Percentiles rank a stretch among this genome's conserved stretches.
These are phyloP conservation scores for Musa itinerans DNA, from an alignment of 176 grass and related monocot genomes.

Conservation along the genomic window DNA sequence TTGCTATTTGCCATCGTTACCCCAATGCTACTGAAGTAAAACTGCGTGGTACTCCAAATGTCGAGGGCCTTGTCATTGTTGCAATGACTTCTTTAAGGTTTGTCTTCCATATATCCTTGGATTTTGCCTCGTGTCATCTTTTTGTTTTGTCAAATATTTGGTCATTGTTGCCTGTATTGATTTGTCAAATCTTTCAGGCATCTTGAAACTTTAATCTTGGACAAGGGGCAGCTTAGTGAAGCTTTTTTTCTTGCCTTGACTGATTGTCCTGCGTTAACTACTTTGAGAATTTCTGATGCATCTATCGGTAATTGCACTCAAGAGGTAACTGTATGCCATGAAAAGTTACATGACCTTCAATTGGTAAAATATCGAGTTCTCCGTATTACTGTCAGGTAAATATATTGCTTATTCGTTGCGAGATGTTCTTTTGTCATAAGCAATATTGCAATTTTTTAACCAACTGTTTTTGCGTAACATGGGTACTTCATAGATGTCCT, in stretches of 20 bases:
- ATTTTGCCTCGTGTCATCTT: background rate
- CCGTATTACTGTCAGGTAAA: conserved; percentile 83
- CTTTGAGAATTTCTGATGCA: conserved; percentile 65
- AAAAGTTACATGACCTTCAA: conserved; percentile 57
- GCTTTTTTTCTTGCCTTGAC: conserved; percentile 59
- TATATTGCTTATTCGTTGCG: conserved; percentile 1
- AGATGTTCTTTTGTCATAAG: conserved; percentile 7
- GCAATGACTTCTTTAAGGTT: conserved; percentile 63
- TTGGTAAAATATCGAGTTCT: conserved; percentile 69
- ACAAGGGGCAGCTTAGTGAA: conserved; percentile 61
- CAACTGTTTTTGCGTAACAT: conserved; percentile 20
- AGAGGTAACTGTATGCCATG: conserved; percentile 75
- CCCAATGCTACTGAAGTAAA: conserved; percentile 61
- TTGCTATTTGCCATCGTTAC: conserved; percentile 60
- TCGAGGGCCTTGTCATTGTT: conserved; percentile 57
- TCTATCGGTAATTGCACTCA: conserved; percentile 59
- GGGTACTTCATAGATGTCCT: conserved; percentile 47
- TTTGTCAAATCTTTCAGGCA: conserved; percentile 32
- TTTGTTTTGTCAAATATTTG: background rate
- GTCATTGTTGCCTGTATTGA: background rate
- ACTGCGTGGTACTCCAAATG: conserved; percentile 51
- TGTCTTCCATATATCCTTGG: conserved; percentile 1
- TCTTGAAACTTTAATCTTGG: conserved; percentile 61
- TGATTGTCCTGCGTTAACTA: conserved; percentile 49
- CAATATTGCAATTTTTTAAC: conserved; percentile 1